phyloP scores from a whole-genome alignment of 257 asterid species.

The Mentha longifolia region DNA sequence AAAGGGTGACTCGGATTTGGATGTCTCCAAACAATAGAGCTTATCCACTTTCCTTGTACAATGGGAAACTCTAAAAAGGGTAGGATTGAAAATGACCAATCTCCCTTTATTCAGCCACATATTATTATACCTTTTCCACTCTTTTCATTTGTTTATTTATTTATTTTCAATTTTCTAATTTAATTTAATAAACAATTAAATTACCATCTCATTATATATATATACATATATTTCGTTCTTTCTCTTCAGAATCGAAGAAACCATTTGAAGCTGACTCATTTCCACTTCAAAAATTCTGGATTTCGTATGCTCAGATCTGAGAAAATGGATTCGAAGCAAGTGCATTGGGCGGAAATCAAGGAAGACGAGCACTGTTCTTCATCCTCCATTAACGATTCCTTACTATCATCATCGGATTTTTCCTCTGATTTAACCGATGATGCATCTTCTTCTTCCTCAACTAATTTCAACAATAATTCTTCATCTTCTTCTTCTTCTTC shows the following conservation, averaged over 20 bases:
- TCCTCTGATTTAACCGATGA: constrained; percentile 37
- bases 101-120: background rate
- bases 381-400: background rate
- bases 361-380: background rate
- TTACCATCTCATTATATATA: no score
- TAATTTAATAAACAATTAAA: background rate
- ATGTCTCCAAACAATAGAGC: constrained; percentile 42
- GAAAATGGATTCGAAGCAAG: background rate
- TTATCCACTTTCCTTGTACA: constrained; percentile 43
- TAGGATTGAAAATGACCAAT: constrained; percentile 25
- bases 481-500: constrained; percentile 35
- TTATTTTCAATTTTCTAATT: no score
- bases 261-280: background rate
- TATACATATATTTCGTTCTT: no score
- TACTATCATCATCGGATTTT: constrained; percentile 17
- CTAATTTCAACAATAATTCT: background rate
- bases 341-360: background rate
- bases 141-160: background rate
- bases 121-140: constrained; percentile 27
- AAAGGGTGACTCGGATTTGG: constrained; percentile 66
- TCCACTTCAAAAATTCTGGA: background rate
- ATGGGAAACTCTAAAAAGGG: background rate
- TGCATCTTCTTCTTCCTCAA: constrained; percentile 40
- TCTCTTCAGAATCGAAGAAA: background rate
- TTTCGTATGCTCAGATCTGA: background rate